phyloP scores from a whole-genome alignment of 2,329 filamentous ascomycete species.

The Colletotrichum graminicola region DNA sequence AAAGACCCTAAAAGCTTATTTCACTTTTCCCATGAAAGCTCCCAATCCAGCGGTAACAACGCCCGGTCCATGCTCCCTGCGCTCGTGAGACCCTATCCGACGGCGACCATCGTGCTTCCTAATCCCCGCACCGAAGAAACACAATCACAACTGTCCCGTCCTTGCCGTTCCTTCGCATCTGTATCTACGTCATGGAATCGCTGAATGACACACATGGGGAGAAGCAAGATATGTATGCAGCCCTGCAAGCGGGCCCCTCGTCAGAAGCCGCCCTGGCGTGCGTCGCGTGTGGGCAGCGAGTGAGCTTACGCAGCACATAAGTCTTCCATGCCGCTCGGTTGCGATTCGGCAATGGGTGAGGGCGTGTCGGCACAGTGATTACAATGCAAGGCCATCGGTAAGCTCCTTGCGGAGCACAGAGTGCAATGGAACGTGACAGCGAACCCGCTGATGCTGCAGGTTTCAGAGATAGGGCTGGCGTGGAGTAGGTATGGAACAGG shows the following conservation, averaged over 20 bases:
- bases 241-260: conserved; percentile 29
- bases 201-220: conserved; percentile 4
- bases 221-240: background rate
- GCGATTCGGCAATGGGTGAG: background rate
- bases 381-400: conserved; percentile 20
- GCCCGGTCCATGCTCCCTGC: conserved; percentile 13
- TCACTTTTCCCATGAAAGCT: background rate
- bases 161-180: background rate
- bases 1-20: conserved; percentile 19
- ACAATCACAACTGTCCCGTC: conserved; percentile 3
- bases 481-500: background rate
- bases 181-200: conserved; percentile 15
- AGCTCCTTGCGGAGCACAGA: conserved; percentile 9
- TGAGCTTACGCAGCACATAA: conserved; percentile 1
- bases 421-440: conserved; percentile 37
- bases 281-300: background rate
- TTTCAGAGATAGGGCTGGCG: conserved; percentile 33
- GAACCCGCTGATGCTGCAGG: conserved; percentile 28
- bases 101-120: background rate
- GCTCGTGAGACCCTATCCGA: background rate
- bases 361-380: conserved; percentile 8
- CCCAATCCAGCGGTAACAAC: conserved; percentile 26
- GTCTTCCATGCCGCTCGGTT: background rate
- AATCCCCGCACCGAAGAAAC: conserved; percentile 15
- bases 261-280: conserved; percentile 10